Conservation (phyloP, 2,329 filamentous ascomycete species). For the Pseudogymnoascus sp. region DNA sequence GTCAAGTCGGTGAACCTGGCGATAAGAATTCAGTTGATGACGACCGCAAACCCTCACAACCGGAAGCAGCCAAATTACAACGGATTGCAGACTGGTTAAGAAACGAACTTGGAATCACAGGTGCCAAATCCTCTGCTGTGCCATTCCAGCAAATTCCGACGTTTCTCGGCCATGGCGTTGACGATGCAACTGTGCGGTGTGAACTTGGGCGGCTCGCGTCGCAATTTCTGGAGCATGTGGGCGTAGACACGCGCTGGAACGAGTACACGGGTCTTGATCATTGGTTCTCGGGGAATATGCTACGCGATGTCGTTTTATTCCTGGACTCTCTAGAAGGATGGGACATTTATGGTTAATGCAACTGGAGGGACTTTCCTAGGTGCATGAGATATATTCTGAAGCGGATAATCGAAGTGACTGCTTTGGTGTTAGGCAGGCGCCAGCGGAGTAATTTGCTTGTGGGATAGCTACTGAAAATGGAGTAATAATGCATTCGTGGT, state of each 20-base stretch:
- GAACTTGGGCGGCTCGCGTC: slow-evolving; percentile 30
- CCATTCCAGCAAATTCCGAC: slow-evolving; percentile 30
- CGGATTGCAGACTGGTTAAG: background rate
- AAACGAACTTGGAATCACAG: background rate
- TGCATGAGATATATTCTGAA: background rate
- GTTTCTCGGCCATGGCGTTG: slow-evolving; percentile 39
- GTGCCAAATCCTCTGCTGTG: background rate
- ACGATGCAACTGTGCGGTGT: slow-evolving; percentile 37
- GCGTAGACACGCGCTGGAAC: slow-evolving; percentile 30
- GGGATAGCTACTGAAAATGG: background rate
- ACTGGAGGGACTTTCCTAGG: background rate
- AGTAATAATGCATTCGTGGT: background rate
- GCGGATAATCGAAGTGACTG: background rate
- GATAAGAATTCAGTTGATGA: slow-evolving; percentile 11
- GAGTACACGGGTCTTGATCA: slow-evolving; percentile 38
- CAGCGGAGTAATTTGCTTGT: background rate
- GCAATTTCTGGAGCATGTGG: slow-evolving; percentile 30
- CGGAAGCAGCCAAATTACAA: background rate
- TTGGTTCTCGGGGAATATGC: slow-evolving; percentile 38
- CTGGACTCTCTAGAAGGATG: slow-evolving; percentile 15
- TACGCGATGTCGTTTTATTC: slow-evolving; percentile 33
- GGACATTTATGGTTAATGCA: background rate
- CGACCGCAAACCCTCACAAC: background rate
- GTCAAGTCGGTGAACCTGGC: slow-evolving; percentile 12
- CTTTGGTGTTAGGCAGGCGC: background rate